phyloP scores from a whole-genome alignment of 257 asterid species.

The Rhazya stricta region DNA sequence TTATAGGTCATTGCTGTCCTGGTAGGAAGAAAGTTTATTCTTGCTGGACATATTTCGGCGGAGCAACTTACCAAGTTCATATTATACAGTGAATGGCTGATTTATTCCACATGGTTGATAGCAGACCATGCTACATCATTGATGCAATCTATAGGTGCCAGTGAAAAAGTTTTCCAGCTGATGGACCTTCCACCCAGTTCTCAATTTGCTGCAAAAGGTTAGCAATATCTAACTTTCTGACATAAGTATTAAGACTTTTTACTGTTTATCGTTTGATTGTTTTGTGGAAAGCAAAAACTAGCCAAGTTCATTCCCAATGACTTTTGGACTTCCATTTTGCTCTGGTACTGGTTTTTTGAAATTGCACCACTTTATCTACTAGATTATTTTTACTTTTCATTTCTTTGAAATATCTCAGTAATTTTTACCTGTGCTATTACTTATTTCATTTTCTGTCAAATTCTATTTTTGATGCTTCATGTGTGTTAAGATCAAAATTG shows the following conservation, averaged over 20 bases:
- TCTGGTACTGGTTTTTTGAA: neutral
- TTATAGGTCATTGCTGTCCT: conserved; percentile 91
- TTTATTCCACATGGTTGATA: conserved; percentile 96
- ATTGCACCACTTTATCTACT: neutral
- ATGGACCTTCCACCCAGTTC: conserved; percentile 68
- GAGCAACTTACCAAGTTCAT: conserved; percentile 97
- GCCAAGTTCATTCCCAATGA: neutral
- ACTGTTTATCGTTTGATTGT: neutral
- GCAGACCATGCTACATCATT: conserved; percentile 86
- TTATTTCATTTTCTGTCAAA: conserved; percentile 1
- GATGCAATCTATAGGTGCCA: conserved; percentile 96
- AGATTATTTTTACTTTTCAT: neutral
- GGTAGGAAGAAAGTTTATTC: conserved; percentile 87
- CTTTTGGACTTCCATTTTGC: neutral
- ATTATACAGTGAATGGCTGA: conserved; percentile 96
- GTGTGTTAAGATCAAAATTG: conserved; percentile 39
- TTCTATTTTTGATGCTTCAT: conserved; percentile 10
- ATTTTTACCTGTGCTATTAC: neutral
- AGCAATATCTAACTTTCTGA: conserved; percentile 13
- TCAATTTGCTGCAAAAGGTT: conserved; percentile 71
- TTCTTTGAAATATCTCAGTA: neutral
- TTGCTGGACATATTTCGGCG: conserved; percentile 85
- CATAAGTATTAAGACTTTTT: conserved; percentile 6
- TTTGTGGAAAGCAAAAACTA: neutral
- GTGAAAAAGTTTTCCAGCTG: conserved; percentile 90